Conservation (phyloP, 108 stramenopile genomes). For the Epipyxis sp. region DNA sequence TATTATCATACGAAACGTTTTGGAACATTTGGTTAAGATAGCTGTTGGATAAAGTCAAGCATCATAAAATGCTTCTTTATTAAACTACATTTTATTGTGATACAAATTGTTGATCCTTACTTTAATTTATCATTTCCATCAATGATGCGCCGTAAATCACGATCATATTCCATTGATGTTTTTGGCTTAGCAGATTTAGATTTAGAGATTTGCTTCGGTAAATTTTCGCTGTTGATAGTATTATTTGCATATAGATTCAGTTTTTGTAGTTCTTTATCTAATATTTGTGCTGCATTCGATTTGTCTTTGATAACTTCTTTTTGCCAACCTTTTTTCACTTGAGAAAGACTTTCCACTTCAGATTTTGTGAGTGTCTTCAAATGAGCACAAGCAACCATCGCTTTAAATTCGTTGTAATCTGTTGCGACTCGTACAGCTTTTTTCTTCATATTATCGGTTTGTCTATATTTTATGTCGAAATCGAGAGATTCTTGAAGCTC, state of each 20-base stretch:
- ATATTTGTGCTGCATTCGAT: not conserved
- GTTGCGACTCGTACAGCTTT: not conserved
- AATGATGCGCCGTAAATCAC: constrained; percentile 2
- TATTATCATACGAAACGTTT: no score
- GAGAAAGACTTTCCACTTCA: constrained; percentile 28
- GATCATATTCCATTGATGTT: not conserved
- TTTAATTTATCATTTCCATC: not conserved
- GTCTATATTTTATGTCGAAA: constrained; percentile 5
- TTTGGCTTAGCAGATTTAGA: not conserved
- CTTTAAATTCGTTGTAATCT: constrained; percentile 8
- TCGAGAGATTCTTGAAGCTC: constrained; percentile 13
- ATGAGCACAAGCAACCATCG: not conserved
- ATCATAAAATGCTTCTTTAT: no score
- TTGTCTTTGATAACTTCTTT: not conserved
- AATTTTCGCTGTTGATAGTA: not conserved
- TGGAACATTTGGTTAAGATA: no score
- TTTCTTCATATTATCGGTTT: constrained; percentile 15
- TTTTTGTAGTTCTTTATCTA: not conserved
- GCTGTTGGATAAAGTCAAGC: no score
- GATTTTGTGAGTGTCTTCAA: constrained; percentile 5
- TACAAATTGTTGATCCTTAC: no score
- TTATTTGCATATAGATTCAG: not conserved
- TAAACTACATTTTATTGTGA: no score
- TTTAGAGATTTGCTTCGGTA: not conserved
- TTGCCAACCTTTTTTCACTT: constrained; percentile 30